These are phyloP conservation scores for Kluyveromyces lactis DNA, from an alignment of 805 yeast species.

Conservation along the genomic window DNA sequence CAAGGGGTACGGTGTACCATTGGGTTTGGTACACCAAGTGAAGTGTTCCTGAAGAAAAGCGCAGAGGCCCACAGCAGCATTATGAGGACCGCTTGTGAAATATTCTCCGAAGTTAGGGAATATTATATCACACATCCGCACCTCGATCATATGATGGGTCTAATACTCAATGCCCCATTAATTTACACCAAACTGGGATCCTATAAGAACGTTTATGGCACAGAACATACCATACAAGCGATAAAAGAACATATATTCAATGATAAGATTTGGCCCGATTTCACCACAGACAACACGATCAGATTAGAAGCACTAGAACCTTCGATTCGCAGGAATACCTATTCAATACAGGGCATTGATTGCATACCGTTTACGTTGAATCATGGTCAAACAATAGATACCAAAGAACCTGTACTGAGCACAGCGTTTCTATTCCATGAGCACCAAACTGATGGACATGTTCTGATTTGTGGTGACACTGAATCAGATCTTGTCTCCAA, in stretches of 20 bases:
- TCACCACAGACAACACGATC: constrained; percentile 25
- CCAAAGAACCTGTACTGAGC: constrained; percentile 25
- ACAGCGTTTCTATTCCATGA: constrained; percentile 54
- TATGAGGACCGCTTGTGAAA: constrained; percentile 22
- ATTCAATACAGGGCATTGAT: constrained; percentile 17
- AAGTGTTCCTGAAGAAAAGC: constrained; percentile 1
- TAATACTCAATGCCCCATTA: constrained; percentile 64
- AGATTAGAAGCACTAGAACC: constrained; percentile 1
- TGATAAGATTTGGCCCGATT: constrained; percentile 73
- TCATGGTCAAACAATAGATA: constrained; percentile 34
- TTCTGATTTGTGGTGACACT: constrained; percentile 76
- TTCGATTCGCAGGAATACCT: constrained; percentile 6
- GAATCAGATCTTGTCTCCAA: constrained; percentile 54
- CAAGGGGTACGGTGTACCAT: constrained; percentile 3
- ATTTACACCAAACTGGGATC: constrained; percentile 25
- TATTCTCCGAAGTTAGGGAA: constrained; percentile 33
- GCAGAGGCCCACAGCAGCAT: constrained; percentile 16
- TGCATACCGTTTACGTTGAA: constrained; percentile 32
- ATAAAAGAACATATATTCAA: constrained; percentile 57
- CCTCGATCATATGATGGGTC: constrained; percentile 66
- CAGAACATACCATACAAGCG: constrained; percentile 42
- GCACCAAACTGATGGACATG: constrained; percentile 22
- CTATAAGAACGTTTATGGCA: constrained; percentile 45
- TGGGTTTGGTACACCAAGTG: constrained; percentile 15
- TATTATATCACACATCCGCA: constrained; percentile 75